Base-by-base conservation (phyloP, 768 basidiomycete genomes). In the Rhizopogon salebrosus region DNA sequence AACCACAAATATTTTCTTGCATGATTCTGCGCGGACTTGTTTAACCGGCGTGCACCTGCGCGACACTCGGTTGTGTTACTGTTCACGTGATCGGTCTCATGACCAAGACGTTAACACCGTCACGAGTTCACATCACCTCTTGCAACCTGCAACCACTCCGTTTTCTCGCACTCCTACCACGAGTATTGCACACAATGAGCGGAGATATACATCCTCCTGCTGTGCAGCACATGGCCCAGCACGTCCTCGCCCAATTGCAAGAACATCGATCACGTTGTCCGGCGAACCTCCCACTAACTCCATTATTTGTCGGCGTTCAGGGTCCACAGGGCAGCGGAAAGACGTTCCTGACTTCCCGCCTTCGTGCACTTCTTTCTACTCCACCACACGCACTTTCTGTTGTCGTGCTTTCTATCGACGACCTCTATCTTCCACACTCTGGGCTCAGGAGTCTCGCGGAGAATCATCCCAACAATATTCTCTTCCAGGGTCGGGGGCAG, bases 271-370 rank as follows among this genome's bases (percentile, higher is more conserved):
- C 59, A 31, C 64, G 54, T 46, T 49, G 52, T 51, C 23, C 49
- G 18, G 7, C 53, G n/a, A 40, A 23, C n/a, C 24, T 38, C 8
- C 45, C 13, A 6, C 49, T 11, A 10, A 64, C 66, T 22, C 93
- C 95, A 3, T 72, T 97, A 14, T 87, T 97, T 55, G 82, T 95
- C 11, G 93, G 85, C 2, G 63, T 97, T 14, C 95, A 97, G 70
- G 95, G 95, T 1, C 93, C 95, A 0, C 95, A 98, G 69, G 95
- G 95, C 10, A 89, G 88, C 49, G 94, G 95, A 31, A 98, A 98
- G 73, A 87, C 93, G 0, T 92, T 80, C 63, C 75, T 92, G 24
- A 83, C 89, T 4, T 74, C 76, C 5, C 77, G 74, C 26, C 74
- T 95, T 26, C 65, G 78, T 61, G 54, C 62, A 59, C 27, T 62